Evolutionary conservation across 2,329 filamentous ascomycete genomes (phyloP).

Genomic region (Penicillium sp.): DNA sequence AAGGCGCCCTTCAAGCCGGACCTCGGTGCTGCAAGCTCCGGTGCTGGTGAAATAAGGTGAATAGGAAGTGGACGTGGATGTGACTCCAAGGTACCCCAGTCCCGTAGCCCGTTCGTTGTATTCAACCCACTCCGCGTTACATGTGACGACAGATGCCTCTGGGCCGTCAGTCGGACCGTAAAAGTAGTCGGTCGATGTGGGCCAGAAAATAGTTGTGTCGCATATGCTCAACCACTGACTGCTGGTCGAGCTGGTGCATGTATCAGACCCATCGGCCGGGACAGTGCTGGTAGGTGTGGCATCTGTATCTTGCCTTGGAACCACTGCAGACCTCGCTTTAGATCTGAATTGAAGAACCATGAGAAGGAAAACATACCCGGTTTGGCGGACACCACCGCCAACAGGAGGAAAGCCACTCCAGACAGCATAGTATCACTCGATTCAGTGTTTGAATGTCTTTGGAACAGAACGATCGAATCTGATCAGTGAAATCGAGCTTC

Average conservation of each 20-base stretch:
- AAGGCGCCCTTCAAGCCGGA: conserved; percentile 10
- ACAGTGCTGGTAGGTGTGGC: background rate
- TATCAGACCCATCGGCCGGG: background rate
- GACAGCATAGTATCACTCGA: background rate
- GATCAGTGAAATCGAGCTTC: background rate
- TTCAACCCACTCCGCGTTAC: conserved; percentile 24
- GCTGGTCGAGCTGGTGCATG: conserved; percentile 11
- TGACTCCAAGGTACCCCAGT: conserved; percentile 19
- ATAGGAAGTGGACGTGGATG: conserved; percentile 11
- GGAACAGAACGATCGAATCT: background rate
- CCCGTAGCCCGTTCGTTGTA: conserved; percentile 15
- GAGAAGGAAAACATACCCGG: background rate
- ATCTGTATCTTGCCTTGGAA: background rate
- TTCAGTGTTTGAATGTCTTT: background rate
- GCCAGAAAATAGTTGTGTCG: conserved; percentile 26
- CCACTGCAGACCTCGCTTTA: background rate
- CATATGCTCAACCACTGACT: conserved; percentile 34
- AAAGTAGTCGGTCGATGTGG: conserved; percentile 26
- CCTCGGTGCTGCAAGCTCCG: conserved; percentile 20
- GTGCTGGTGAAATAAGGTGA: conserved; percentile 18
- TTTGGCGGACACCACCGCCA: background rate
- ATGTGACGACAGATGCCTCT: conserved; percentile 20
- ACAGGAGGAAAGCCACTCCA: background rate
- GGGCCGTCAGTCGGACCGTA: conserved; percentile 26
- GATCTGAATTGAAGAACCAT: background rate